Conservation (phyloP, 2,329 filamentous ascomycete species). For the Bipolaris bicolor region DNA sequence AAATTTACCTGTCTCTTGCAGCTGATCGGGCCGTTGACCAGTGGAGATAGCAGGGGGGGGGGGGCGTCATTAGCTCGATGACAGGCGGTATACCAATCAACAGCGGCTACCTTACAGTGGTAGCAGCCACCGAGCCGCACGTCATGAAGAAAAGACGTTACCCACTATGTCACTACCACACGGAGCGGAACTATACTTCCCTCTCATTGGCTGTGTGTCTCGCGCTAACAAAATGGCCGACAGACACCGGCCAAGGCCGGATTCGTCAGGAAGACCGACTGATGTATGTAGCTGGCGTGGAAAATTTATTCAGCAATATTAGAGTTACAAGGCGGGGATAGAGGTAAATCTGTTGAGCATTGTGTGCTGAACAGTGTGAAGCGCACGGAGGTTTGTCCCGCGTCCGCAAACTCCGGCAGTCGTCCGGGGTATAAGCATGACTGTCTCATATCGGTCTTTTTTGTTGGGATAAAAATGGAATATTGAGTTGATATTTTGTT, state of each 20-base stretch:
- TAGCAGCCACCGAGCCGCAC: neutral
- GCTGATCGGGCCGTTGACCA: conserved; percentile 1
- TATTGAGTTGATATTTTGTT: neutral
- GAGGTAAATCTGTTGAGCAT: neutral
- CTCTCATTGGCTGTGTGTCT: conserved; percentile 13
- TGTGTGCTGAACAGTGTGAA: neutral
- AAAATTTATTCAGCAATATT: conserved; percentile 1
- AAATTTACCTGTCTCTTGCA: neutral
- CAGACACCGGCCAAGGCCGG: conserved; percentile 1
- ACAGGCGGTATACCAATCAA: neutral
- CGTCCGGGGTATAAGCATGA: neutral
- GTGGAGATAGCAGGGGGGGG: neutral
- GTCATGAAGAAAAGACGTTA: conserved; percentile 11
- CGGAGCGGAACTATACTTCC: conserved; percentile 3
- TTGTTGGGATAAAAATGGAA: neutral
- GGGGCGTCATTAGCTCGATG: conserved; percentile 5
- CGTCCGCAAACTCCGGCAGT: neutral
- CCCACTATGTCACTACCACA: neutral
- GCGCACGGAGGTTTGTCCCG: neutral
- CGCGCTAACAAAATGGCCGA: conserved; percentile 10
- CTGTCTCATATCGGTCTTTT: neutral
- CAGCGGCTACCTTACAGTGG: neutral
- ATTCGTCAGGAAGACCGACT: conserved; percentile 2
- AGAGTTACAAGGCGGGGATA: neutral
- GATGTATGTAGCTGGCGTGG: neutral